Percentiles rank a stretch among this genome's conserved stretches.
Evolutionary conservation across 495 filamentous ascomycete genomes (phyloP).

Genomic region (Podospora conica): DNA sequence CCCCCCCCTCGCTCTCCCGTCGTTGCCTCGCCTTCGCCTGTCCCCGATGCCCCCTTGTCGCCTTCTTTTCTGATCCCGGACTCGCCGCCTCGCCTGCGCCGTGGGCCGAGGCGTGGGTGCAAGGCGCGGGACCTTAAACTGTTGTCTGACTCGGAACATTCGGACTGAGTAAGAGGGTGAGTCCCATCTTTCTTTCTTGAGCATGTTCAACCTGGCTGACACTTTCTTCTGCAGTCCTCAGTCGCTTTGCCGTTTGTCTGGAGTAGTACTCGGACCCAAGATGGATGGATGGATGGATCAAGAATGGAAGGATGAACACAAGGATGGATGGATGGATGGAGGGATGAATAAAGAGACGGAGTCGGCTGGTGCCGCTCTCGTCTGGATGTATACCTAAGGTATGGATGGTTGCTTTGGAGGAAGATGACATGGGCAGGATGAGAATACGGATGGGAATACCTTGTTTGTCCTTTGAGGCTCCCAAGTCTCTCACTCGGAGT

Average conservation of each 20-base stretch:
- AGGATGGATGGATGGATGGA: background rate
- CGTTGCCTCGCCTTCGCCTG: background rate
- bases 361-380: background rate
- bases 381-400: no score
- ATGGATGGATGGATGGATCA: background rate
- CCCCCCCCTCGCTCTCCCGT: background rate
- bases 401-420: no score
- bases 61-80: background rate
- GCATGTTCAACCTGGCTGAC: background rate
- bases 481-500: no score
- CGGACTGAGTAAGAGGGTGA: background rate
- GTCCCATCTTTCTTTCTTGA: background rate
- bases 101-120: background rate
- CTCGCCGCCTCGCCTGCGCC: no score
- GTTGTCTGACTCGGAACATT: background rate
- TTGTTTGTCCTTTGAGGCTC: no score
- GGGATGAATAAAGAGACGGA: background rate
- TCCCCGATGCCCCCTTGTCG: background rate
- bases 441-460: no score
- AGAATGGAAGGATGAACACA: background rate
- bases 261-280: background rate
- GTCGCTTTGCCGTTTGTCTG: no score
- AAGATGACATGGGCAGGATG: no score
- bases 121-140: background rate
- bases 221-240: background rate